Conservation (phyloP, 2,329 filamentous ascomycete genomes). For the Colletotrichum trifolii region DNA sequence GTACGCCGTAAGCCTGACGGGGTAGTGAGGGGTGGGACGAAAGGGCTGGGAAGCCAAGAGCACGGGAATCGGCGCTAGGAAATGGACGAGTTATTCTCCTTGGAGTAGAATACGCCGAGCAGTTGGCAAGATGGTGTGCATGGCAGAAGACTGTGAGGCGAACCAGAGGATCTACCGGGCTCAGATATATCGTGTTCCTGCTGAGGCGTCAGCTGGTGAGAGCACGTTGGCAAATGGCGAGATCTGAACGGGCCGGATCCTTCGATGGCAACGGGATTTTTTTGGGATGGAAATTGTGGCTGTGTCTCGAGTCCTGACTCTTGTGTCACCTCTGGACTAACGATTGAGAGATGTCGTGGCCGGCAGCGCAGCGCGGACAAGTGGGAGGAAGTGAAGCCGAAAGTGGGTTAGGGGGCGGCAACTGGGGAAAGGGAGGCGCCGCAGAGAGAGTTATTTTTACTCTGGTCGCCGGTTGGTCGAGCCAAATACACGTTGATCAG, state of each 20-base stretch:
- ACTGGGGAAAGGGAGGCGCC: slow-evolving; percentile 31
- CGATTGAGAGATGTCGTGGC: background rate
- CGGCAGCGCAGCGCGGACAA: slow-evolving; percentile 2
- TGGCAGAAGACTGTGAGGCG: background rate
- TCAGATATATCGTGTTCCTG: background rate
- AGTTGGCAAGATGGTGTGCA: slow-evolving; percentile 12
- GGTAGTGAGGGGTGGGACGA: background rate
- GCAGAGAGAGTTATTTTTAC: slow-evolving; percentile 31
- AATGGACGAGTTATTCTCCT: background rate
- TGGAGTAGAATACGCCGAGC: background rate
- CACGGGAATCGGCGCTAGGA: slow-evolving; percentile 13
- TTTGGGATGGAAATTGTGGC: slow-evolving; percentile 23
- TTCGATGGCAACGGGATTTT: background rate
- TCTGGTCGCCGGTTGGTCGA: background rate
- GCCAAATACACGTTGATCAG: background rate
- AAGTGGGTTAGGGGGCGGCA: slow-evolving; percentile 12
- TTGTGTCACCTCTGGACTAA: background rate
- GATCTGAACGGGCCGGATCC: slow-evolving; percentile 20
- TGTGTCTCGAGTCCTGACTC: slow-evolving; percentile 6
- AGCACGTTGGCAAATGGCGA: slow-evolving; percentile 32
- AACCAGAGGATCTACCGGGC: no score
- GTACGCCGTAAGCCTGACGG: background rate
- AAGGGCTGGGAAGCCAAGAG: background rate
- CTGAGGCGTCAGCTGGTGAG: slow-evolving; percentile 18
- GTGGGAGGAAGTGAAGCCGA: slow-evolving; percentile 32